Conservation (phyloP, 2,329 filamentous ascomycete species). For the Mycosphaerella arachidis region DNA sequence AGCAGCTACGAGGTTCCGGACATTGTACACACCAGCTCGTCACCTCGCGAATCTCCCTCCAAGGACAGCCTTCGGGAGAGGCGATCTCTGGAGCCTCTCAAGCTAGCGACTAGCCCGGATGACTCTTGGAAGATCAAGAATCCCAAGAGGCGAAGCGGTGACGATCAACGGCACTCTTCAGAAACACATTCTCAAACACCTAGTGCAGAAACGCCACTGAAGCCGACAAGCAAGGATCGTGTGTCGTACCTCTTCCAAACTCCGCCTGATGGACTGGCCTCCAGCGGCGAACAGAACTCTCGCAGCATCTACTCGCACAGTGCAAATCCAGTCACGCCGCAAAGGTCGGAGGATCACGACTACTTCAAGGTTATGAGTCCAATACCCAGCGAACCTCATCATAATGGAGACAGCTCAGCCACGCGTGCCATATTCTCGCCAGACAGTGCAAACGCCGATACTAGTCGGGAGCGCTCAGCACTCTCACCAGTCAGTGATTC, state of each 20-base stretch:
- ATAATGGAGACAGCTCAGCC: not conserved
- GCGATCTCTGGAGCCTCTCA: conserved; percentile 29
- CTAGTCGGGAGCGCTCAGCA: conserved; percentile 7
- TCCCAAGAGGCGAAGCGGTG: conserved; percentile 18
- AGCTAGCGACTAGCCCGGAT: conserved; percentile 21
- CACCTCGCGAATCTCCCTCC: conserved; percentile 8
- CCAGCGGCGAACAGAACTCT: not conserved
- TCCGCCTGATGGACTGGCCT: conserved; percentile 31
- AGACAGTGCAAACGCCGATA: conserved; percentile 1
- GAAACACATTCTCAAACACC: conserved; percentile 17
- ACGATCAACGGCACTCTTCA: conserved; percentile 5
- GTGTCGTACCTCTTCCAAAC: conserved; percentile 45
- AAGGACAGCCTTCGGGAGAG: conserved; percentile 27
- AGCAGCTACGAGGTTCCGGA: conserved; percentile 14
- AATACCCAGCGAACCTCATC: conserved; percentile 1
- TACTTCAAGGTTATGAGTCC: conserved; percentile 10
- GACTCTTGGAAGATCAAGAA: conserved; percentile 16
- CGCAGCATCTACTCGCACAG: not conserved
- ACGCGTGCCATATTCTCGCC: not conserved
- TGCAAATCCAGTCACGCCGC: conserved; percentile 1
- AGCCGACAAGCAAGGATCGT: conserved; percentile 43
- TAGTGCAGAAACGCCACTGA: conserved; percentile 34
- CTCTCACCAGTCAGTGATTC: conserved; percentile 20
- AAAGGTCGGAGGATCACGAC: conserved; percentile 7
- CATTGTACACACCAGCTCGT: conserved; percentile 20